Evolutionary conservation across 768 basidiomycete genomes (phyloP).

Genomic region (Lentinula boryana): DNA sequence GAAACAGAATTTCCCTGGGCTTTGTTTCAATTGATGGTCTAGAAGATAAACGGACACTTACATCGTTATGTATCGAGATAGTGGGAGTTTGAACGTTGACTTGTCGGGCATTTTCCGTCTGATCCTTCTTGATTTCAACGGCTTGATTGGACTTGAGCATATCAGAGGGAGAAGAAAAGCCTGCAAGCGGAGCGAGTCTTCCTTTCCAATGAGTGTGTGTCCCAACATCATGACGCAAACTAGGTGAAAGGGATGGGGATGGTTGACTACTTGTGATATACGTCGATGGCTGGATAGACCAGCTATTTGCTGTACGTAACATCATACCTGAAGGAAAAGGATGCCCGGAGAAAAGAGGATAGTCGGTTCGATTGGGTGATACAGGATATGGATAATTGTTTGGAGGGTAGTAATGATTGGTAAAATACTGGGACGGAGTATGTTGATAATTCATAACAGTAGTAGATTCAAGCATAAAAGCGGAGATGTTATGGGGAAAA

Average conservation of each 20-base stretch:
- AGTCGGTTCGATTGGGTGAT: neutral
- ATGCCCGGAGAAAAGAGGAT: neutral
- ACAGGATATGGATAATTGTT: constrained; percentile 1
- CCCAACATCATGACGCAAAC: neutral
- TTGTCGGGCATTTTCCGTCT: neutral
- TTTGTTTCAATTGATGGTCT: neutral
- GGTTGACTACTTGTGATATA: neutral
- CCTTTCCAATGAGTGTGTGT: constrained; percentile 36
- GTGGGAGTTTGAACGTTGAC: neutral
- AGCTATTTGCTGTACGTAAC: neutral
- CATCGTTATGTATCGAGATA: neutral
- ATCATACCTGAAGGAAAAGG: neutral
- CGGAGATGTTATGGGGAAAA: neutral
- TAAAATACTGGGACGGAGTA: neutral
- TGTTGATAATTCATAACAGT: constrained; percentile 4
- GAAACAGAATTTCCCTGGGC: neutral
- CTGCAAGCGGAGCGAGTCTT: constrained; percentile 36
- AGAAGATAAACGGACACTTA: neutral
- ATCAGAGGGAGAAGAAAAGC: constrained; percentile 28
- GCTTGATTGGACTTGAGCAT: constrained; percentile 16
- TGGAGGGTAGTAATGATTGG: neutral
- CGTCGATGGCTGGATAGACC: neutral
- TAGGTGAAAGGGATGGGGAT: neutral
- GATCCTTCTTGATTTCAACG: constrained; percentile 10
- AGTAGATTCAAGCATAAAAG: neutral